phyloP scores from a whole-genome alignment of 805 yeast genomes.

The Kazachstania bromeliacearum region DNA sequence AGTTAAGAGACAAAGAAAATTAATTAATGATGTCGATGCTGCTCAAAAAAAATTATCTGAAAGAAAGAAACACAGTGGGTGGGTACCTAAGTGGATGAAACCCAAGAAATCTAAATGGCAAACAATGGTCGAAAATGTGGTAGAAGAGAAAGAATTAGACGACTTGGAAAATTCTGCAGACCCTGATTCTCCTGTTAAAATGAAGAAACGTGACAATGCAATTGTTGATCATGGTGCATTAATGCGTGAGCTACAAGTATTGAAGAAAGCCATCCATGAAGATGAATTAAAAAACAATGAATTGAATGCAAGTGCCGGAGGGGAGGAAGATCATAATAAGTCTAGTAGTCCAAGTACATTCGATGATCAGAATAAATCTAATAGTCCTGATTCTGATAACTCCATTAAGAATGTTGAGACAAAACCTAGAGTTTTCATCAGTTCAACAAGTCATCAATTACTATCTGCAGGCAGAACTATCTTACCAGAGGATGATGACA shows the following conservation, averaged over 20 bases:
- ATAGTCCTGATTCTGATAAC: neutral
- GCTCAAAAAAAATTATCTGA: constrained; percentile 54
- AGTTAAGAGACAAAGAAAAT: constrained; percentile 69
- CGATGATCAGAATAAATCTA: constrained; percentile 1
- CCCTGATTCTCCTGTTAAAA: constrained; percentile 2
- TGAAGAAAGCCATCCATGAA: constrained; percentile 21
- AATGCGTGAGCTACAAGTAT: constrained; percentile 18
- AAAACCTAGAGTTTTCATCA: constrained; percentile 4
- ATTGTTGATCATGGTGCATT: constrained; percentile 25
- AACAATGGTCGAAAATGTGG: constrained; percentile 46
- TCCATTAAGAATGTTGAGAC: neutral
- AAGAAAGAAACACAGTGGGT: constrained; percentile 32
- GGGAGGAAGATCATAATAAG: neutral
- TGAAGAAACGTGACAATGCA: constrained; percentile 18
- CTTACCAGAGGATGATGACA: constrained; percentile 24
- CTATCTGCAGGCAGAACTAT: constrained; percentile 25
- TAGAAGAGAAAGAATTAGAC: constrained; percentile 16
- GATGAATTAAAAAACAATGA: constrained; percentile 6
- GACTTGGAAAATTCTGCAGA: constrained; percentile 5
- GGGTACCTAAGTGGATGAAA: constrained; percentile 39
- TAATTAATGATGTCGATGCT: constrained; percentile 78
- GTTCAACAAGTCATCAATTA: constrained; percentile 20
- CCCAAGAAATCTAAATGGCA: constrained; percentile 53
- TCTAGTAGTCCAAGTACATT: neutral
- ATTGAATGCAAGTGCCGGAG: neutral